Evolutionary conservation across 2,329 filamentous ascomycete genomes (phyloP).

Genomic region (Monilinia aucupariae): DNA sequence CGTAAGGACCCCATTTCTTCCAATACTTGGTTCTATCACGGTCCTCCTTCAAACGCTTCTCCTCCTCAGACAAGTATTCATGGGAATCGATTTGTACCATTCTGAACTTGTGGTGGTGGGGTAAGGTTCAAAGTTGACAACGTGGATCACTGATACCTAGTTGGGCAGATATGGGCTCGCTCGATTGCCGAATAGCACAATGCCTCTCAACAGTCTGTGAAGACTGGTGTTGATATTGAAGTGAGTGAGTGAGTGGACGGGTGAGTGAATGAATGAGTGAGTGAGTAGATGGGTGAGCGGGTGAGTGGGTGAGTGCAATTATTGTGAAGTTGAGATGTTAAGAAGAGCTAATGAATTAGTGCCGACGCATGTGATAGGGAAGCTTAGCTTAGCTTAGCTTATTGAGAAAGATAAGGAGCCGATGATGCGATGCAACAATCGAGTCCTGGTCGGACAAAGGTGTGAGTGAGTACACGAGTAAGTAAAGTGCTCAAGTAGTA

Average conservation of each 20-base stretch:
- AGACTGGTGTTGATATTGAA: conserved; percentile 1
- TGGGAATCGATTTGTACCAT: conserved; percentile 92
- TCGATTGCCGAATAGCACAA: neutral
- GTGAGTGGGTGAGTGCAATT: too few relatives aligned
- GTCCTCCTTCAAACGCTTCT: conserved; percentile 84
- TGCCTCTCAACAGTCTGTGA: neutral
- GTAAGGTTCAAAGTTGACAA: conserved; percentile 9
- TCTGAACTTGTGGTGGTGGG: conserved; percentile 21
- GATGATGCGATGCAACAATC: too few relatives aligned
- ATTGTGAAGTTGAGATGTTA: neutral
- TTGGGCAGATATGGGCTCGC: neutral
- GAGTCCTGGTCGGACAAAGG: too few relatives aligned
- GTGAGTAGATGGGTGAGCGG: too few relatives aligned
- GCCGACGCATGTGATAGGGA: neutral
- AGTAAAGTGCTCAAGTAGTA: too few relatives aligned
- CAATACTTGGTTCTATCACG: conserved; percentile 81
- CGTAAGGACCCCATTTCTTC: conserved; percentile 97
- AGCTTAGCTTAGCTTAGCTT: too few relatives aligned
- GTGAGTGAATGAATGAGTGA: too few relatives aligned
- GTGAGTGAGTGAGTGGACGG: neutral
- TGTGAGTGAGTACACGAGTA: too few relatives aligned
- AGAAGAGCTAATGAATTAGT: neutral
- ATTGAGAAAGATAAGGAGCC: too few relatives aligned
- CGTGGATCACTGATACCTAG: conserved; percentile 1
- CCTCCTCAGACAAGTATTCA: conserved; percentile 83